Evolutionary conservation across 2,329 filamentous ascomycete species (phyloP).

Genomic region (Colletotrichum sp.): DNA sequence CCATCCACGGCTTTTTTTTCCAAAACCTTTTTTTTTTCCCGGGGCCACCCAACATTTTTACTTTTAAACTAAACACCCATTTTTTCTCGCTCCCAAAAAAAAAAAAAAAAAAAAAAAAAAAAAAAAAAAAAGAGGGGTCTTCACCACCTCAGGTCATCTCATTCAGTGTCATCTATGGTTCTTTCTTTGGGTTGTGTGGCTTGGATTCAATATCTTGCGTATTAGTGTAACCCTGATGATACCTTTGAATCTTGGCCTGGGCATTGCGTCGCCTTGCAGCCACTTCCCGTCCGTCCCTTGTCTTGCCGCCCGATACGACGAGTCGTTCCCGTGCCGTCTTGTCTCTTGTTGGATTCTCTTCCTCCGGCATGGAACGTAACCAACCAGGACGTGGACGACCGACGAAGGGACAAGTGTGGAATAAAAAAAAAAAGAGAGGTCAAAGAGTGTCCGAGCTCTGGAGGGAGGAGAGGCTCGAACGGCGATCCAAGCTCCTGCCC

Average conservation of each 20-base stretch:
- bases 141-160: neutral
- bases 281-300: conserved; percentile 2
- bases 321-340: neutral
- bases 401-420: neutral
- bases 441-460: conserved; percentile 17
- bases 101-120: neutral
- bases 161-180: neutral
- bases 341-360: neutral
- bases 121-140: neutral
- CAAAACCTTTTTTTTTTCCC: too few relatives aligned
- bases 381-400: neutral
- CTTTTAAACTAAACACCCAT: too few relatives aligned
- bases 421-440: neutral
- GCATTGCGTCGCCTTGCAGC: conserved; percentile 4
- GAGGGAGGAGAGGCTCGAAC: conserved; percentile 5
- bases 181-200: neutral
- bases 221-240: conserved; percentile 14
- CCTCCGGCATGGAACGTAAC: neutral
- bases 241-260: neutral
- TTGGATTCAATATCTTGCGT: neutral
- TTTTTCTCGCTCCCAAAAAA: too few relatives aligned
- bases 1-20: too few relatives aligned
- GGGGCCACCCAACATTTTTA: too few relatives aligned
- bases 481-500: neutral
- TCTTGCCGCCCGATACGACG: conserved; percentile 1